phyloP scores from a whole-genome alignment of 352 stramenopile species.

The Pythium sukuiense region DNA sequence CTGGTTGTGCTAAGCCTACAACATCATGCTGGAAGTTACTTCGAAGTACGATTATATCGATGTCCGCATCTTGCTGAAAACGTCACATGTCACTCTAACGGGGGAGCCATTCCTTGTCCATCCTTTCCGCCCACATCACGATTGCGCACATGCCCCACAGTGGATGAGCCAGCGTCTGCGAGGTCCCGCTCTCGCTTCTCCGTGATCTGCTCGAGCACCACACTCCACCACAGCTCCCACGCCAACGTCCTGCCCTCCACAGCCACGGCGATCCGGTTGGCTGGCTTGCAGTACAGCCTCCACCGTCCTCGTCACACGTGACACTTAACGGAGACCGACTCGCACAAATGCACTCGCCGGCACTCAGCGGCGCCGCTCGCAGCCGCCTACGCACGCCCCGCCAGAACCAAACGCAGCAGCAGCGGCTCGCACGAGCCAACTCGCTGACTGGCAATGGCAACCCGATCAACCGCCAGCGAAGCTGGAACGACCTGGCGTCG shows the following conservation, averaged over 20 bases:
- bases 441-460: conserved; percentile 15
- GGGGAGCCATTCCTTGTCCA: neutral
- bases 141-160: neutral
- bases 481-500: conserved; percentile 24
- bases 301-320: neutral
- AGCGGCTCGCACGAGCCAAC: conserved; percentile 13
- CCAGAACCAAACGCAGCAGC: conserved; percentile 17
- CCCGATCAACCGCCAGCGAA: conserved; percentile 4
- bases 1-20: too few species aligned
- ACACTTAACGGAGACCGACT: neutral
- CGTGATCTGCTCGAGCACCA: neutral
- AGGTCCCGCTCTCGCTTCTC: neutral
- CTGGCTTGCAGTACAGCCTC: neutral
- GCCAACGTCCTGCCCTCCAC: neutral
- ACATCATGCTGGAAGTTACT: too few species aligned
- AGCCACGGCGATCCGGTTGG: neutral
- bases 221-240: neutral
- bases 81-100: neutral
- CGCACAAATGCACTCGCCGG: conserved; percentile 53
- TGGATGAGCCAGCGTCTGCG: neutral
- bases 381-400: conserved; percentile 40
- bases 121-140: neutral
- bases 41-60: too few species aligned
- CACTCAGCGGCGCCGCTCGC: conserved; percentile 56
- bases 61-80: neutral